A percentile compares a stretch with the other conserved stretches of the same genome.
Evolutionary conservation across 805 yeast genomes (phyloP).

Genomic region (Kluyveromyces starmeri): DNA sequence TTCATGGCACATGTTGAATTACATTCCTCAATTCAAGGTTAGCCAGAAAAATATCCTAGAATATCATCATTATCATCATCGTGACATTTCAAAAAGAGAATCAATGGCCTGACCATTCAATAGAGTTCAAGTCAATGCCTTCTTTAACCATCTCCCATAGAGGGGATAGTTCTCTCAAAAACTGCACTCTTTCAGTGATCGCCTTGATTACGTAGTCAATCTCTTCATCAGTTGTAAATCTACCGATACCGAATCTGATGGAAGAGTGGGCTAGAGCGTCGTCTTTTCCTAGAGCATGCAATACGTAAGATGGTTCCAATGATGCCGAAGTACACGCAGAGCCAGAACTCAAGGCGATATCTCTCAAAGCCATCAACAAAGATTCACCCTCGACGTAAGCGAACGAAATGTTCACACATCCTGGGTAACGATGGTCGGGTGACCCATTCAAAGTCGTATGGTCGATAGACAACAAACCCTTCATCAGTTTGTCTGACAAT

Average conservation of each 20-base stretch:
- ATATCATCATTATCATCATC: too few relatives aligned
- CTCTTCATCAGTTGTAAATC: constrained; percentile 95
- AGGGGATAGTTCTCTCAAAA: constrained; percentile 87
- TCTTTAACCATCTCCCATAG: constrained; percentile 99
- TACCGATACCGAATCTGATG: constrained; percentile 92
- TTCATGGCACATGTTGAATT: too few relatives aligned
- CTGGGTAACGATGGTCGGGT: constrained; percentile 62
- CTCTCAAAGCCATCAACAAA: constrained; percentile 92
- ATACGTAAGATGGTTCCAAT: constrained; percentile 91
- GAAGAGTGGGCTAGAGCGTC: constrained; percentile 98
- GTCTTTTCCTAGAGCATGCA: constrained; percentile 95
- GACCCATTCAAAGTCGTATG: constrained; percentile 91
- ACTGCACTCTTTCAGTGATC: constrained; percentile 79
- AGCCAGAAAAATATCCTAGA: too few relatives aligned
- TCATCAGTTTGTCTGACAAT: constrained; percentile 64
- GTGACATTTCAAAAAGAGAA: too few relatives aligned
- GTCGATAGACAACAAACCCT: constrained; percentile 69
- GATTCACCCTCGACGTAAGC: constrained; percentile 99
- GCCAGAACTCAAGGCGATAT: constrained; percentile 91
- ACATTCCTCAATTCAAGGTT: too few relatives aligned
- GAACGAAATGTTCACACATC: constrained; percentile 94
- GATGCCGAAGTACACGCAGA: constrained; percentile 99
- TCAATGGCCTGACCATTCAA: constrained; percentile 97
- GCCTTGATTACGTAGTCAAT: constrained; percentile 89
- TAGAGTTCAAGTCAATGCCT: constrained; percentile 87